Conservation (phyloP, 345 rosid species). For the Bruguiera gymnorhiza region DNA sequence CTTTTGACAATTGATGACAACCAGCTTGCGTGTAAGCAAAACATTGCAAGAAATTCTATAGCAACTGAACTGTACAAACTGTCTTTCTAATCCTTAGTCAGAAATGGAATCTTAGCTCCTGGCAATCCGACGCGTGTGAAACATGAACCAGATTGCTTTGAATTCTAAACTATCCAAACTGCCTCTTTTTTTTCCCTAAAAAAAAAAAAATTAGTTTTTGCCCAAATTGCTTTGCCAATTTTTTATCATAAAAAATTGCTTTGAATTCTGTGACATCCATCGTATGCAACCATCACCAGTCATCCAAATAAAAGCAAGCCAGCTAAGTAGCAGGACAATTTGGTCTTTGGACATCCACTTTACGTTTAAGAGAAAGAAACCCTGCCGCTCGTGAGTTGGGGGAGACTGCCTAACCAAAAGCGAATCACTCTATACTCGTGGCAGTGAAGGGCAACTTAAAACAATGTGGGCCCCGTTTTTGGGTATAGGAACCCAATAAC, state of each 20-base stretch:
- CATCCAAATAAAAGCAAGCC: too few species aligned
- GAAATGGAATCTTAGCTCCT: not conserved
- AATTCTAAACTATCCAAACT: constrained; percentile 29
- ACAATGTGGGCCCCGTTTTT: not conserved
- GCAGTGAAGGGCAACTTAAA: not conserved
- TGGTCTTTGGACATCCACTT: too few species aligned
- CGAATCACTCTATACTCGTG: constrained; percentile 26
- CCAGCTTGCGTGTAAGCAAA: constrained; percentile 51
- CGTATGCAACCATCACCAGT: too few species aligned
- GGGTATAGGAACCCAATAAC: not conserved
- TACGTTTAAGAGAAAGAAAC: too few species aligned
- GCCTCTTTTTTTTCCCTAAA: constrained; percentile 1
- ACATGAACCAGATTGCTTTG: too few species aligned
- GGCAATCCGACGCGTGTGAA: not conserved
- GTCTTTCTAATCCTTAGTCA: constrained; percentile 13
- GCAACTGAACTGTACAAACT: constrained; percentile 37
- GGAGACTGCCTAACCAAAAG: constrained; percentile 36
- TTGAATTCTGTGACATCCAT: too few species aligned
- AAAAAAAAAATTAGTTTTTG: not conserved
- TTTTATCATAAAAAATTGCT: too few species aligned
- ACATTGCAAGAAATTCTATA: constrained; percentile 26
- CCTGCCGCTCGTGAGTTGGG: constrained; percentile 9
- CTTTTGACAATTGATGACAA: constrained; percentile 24
- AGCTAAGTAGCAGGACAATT: too few species aligned
- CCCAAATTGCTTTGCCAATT: too few species aligned